A percentile compares a stretch with the other conserved stretches of the same genome.
Evolutionary conservation across 371 early-diverging fungal genomes (phyloP).

Genomic region (Rhizomucor miehei): DNA sequence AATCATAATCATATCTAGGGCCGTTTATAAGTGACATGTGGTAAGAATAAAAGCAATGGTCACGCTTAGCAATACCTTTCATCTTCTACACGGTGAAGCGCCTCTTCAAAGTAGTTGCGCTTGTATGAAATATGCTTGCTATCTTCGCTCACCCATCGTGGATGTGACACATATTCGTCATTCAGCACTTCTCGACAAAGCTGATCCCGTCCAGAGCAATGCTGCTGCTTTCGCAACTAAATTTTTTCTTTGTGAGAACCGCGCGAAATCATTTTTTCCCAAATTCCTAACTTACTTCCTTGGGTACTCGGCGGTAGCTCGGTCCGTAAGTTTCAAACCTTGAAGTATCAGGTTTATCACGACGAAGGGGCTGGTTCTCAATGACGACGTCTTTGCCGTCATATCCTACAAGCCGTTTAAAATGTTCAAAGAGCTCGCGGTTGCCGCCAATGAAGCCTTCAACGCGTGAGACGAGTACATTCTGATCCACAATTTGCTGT

Average conservation of each 20-base stretch:
- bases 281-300: slow-evolving; percentile 41
- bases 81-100: slow-evolving; percentile 95
- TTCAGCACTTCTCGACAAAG: slow-evolving; percentile 95
- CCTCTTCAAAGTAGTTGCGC: slow-evolving; percentile 96
- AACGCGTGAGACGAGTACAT: slow-evolving; percentile 79
- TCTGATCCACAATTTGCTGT: slow-evolving; percentile 88
- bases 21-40: slow-evolving; percentile 40
- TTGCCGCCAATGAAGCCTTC: slow-evolving; percentile 72
- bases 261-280: not conserved
- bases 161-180: slow-evolving; percentile 94
- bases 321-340: slow-evolving; percentile 52
- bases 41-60: not conserved
- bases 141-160: slow-evolving; percentile 95
- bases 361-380: slow-evolving; percentile 32
- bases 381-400: slow-evolving; percentile 54
- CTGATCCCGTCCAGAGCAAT: slow-evolving; percentile 90
- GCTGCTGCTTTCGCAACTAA: slow-evolving; percentile 30
- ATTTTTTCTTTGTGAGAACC: not conserved
- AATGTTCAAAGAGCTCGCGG: slow-evolving; percentile 83
- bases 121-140: slow-evolving; percentile 90
- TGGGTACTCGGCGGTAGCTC: slow-evolving; percentile 67
- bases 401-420: slow-evolving; percentile 91
- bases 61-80: slow-evolving; percentile 59
- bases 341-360: slow-evolving; percentile 52
- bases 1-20: slow-evolving; percentile 91